phyloP scores from a whole-genome alignment of 352 stramenopile genomes.

The Pythium rishiriense region DNA sequence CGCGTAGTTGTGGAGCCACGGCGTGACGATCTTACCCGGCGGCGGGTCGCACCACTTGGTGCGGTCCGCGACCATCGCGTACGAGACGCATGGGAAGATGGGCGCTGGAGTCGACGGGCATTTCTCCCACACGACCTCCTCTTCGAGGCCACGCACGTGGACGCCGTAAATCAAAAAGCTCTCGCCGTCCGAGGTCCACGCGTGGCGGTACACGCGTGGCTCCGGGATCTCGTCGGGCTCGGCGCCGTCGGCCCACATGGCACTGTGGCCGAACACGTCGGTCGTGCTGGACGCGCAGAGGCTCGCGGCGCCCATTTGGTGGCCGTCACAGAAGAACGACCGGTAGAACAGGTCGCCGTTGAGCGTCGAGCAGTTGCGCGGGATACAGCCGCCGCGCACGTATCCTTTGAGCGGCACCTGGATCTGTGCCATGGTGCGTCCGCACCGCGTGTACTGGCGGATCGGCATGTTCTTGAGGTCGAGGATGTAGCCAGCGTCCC shows the following conservation, averaged over 20 bases:
- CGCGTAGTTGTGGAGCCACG: conserved; percentile 65
- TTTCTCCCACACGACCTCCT: conserved; percentile 26
- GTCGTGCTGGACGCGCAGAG: conserved; percentile 34
- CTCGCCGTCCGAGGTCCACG: conserved; percentile 23
- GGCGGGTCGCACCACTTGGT: conserved; percentile 44
- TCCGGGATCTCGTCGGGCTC: conserved; percentile 28
- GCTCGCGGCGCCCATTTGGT: conserved; percentile 26
- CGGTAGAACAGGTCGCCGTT: conserved; percentile 30
- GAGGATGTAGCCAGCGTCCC: conserved; percentile 27
- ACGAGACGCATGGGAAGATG: conserved; percentile 35
- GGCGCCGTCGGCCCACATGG: conserved; percentile 30
- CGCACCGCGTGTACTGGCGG: conserved; percentile 23
- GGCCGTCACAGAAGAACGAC: conserved; percentile 29
- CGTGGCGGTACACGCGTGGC: conserved; percentile 25
- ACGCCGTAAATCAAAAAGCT: conserved; percentile 23
- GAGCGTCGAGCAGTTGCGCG: conserved; percentile 31
- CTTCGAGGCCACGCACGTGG: conserved; percentile 33
- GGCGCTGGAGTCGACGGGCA: conserved; percentile 37
- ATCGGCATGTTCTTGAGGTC: conserved; percentile 19
- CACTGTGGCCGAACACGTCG: conserved; percentile 30
- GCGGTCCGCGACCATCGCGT: conserved; percentile 35
- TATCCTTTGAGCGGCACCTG: conserved; percentile 25
- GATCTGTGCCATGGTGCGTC: conserved; percentile 27
- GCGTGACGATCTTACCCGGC: conserved; percentile 38
- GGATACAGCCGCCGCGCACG: conserved; percentile 21